Conservation (phyloP, 371 early-diverging fungal species). For the Mucor irregularis region DNA sequence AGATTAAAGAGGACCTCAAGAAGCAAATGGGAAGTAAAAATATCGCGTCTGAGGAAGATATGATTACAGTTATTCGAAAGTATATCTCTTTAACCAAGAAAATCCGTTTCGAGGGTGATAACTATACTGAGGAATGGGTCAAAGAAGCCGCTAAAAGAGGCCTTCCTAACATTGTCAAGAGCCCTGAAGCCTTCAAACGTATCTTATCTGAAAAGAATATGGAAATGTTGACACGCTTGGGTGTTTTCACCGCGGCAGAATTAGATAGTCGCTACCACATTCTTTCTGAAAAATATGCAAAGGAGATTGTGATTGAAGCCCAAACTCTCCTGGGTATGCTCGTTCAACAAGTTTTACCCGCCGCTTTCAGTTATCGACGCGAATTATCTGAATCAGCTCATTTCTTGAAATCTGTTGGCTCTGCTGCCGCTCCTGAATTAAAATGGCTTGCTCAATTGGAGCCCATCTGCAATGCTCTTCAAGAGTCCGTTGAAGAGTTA, state of each 20-base stretch:
- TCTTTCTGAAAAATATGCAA: conserved; percentile 91
- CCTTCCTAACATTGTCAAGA: conserved; percentile 87
- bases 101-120: conserved; percentile 97
- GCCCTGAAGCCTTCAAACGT: conserved; percentile 88
- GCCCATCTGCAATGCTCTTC: conserved; percentile 58
- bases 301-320: conserved; percentile 94
- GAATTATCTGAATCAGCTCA: conserved; percentile 75
- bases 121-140: conserved; percentile 85
- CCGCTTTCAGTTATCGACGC: conserved; percentile 86
- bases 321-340: conserved; percentile 83
- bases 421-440: conserved; percentile 66
- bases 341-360: conserved; percentile 83
- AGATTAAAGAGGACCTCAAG: conserved; percentile 71
- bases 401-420: conserved; percentile 63
- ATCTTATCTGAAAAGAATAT: conserved; percentile 68
- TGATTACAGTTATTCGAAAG: conserved; percentile 82
- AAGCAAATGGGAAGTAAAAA: conserved; percentile 79
- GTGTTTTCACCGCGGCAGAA: conserved; percentile 87
- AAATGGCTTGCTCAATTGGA: conserved; percentile 65
- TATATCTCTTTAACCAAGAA: conserved; percentile 81
- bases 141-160: conserved; percentile 85
- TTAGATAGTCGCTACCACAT: conserved; percentile 92
- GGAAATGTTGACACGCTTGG: conserved; percentile 74
- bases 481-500: conserved; percentile 53
- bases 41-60: conserved; percentile 82